Base-by-base conservation (phyloP, 202 grass and related monocot genomes). In the Dendrocalamus latiflorus region DNA sequence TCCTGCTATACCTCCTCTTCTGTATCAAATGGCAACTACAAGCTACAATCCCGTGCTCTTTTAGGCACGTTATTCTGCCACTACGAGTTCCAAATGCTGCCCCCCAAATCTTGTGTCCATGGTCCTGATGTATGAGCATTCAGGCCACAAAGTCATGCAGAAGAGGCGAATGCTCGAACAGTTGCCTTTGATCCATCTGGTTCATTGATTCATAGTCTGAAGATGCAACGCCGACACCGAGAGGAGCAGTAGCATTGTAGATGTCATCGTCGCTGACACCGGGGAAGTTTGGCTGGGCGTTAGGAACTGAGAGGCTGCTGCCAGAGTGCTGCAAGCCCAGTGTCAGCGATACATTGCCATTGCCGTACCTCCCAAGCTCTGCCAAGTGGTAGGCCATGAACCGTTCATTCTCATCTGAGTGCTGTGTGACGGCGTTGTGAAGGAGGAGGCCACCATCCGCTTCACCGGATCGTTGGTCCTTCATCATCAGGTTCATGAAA, bases 61-160 rank as follows among this genome's bases (percentile, higher is more conserved):
- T 80, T 14, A 89, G 85, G 72, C 81, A 89, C 81, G 79, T 86
- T 83, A 90, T 91, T 97, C 83, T 85, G 86, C 87, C 68, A 83
- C 65, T 69, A 89, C 42, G 85, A 89, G 87, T 77, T 85, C 66
- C 78, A 89, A 85, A 80, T 83, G 37, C 56, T 72, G 58, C 67
- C 79, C 79, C 79, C 51, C 28, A 64, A 69, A 12, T 24, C 17
- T 77, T 51, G 67, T 63, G 62, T 42, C 30, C 55, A 70, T 88
- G 45, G 70, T 42, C n/a, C 43, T 74, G 67, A 86, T 22, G 41
- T 34, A 73, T 53, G 68, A 80, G 68, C 61, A 68, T 89, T 92
- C 86, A 95, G 24, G 93, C 89, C 72, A 98, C 96, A 89, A 98
- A 98, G 92, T 98, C 96, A 89, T 98, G 91, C 74, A 93, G 76